phyloP scores from a whole-genome alignment of 768 basidiomycete species.

The Rhodotorula diobovata region DNA sequence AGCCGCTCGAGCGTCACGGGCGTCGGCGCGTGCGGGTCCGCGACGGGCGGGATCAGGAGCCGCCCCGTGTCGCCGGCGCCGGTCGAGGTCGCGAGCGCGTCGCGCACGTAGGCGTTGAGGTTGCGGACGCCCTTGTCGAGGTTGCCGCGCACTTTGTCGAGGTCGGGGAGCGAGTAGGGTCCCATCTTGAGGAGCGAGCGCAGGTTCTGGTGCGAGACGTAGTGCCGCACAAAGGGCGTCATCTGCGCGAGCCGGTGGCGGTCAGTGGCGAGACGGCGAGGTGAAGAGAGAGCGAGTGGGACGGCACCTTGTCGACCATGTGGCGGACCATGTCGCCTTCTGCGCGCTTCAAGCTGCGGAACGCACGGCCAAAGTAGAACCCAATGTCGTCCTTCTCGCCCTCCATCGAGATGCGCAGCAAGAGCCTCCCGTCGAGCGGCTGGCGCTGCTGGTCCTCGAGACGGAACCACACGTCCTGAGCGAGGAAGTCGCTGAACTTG shows the following conservation, averaged over 20 bases:
- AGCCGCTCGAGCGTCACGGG: constrained; percentile 59
- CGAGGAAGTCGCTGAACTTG: constrained; percentile 78
- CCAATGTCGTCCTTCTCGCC: constrained; percentile 98
- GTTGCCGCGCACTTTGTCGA: constrained; percentile 63
- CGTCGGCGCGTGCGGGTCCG: constrained; percentile 60
- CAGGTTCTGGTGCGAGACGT: constrained; percentile 37
- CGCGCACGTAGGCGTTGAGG: constrained; percentile 48
- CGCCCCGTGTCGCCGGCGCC: constrained; percentile 10
- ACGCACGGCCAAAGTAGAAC: constrained; percentile 94
- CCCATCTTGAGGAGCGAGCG: constrained; percentile 35
- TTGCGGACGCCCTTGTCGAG: constrained; percentile 71
- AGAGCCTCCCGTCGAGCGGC: constrained; percentile 62
- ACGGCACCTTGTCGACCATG: constrained; percentile 87
- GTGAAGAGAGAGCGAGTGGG: not conserved
- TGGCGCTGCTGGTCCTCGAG: constrained; percentile 59
- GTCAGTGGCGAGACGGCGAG: no score
- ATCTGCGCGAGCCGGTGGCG: constrained; percentile 56
- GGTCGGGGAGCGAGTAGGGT: constrained; percentile 59
- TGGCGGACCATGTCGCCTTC: constrained; percentile 93
- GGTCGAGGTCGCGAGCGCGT: constrained; percentile 34
- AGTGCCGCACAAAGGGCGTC: constrained; percentile 71
- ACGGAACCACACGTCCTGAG: constrained; percentile 88
- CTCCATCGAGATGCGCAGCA: constrained; percentile 92
- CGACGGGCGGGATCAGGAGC: constrained; percentile 34
- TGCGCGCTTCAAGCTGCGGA: constrained; percentile 80